Conservation (phyloP, 176 grass and related monocot genomes). For the Oryza longistaminata region DNA sequence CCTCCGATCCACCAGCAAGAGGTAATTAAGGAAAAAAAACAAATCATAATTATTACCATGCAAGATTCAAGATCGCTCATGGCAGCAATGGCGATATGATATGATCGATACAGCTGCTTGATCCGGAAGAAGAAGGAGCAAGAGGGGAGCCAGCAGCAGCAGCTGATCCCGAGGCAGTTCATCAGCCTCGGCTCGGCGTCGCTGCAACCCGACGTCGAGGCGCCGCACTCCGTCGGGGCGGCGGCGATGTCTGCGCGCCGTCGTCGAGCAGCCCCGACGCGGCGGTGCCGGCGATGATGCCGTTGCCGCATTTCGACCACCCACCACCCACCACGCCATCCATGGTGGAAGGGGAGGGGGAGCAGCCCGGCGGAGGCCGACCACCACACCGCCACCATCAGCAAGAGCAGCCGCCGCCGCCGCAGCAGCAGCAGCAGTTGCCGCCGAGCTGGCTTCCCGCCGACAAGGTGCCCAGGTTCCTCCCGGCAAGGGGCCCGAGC, state of each 20-base stretch:
- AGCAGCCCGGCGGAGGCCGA: conserved; percentile 35
- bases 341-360: conserved; percentile 20
- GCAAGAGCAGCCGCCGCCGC: conserved; percentile 14
- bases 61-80: neutral
- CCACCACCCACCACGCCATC: neutral
- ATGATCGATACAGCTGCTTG: conserved; percentile 5
- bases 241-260: conserved; percentile 18
- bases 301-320: conserved; percentile 40
- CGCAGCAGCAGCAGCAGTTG: conserved; percentile 16
- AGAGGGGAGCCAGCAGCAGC: conserved; percentile 26
- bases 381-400: conserved; percentile 1
- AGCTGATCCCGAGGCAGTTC: conserved; percentile 64
- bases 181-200: conserved; percentile 41
- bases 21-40: conserved; percentile 6
- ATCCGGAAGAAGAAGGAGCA: conserved; percentile 32
- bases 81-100: too few relatives aligned
- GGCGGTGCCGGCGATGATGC: conserved; percentile 18
- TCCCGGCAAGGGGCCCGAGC: conserved; percentile 51
- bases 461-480: conserved; percentile 44
- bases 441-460: conserved; percentile 38
- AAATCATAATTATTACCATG: neutral
- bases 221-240: conserved; percentile 27
- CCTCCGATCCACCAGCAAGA: conserved; percentile 7
- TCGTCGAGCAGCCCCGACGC: conserved; percentile 34
- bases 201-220: conserved; percentile 26